Conservation (phyloP, 352 stramenopile species). For the Globisporangium cederbergense region DNA sequence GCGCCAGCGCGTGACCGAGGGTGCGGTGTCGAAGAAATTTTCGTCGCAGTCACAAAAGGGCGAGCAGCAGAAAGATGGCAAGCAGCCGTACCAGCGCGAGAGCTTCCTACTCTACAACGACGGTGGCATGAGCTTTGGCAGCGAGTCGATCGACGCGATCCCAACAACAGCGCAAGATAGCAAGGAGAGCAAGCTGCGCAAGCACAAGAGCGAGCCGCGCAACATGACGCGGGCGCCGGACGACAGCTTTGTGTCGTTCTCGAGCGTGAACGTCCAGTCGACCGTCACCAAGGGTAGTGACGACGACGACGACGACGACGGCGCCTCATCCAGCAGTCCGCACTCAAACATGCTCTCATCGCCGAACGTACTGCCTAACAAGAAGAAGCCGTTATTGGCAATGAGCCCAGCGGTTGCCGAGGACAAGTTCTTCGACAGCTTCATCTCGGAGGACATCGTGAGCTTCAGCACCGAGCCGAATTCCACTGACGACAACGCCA, state of each 20-base stretch:
- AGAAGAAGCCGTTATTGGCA: slow-evolving; percentile 8
- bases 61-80: slow-evolving; percentile 10
- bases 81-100: slow-evolving; percentile 5
- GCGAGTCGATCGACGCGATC: slow-evolving; percentile 6
- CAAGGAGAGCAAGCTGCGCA: slow-evolving; percentile 12
- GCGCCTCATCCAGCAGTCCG: background rate
- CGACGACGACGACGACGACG: background rate
- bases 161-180: background rate
- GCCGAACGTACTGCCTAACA: slow-evolving; percentile 12
- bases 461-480: slow-evolving; percentile 33
- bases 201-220: slow-evolving; percentile 19
- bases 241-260: slow-evolving; percentile 22
- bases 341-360: slow-evolving; percentile 23
- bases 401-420: slow-evolving; percentile 9
- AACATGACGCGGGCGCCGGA: background rate
- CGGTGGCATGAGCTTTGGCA: slow-evolving; percentile 11
- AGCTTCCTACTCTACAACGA: slow-evolving; percentile 27
- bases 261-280: slow-evolving; percentile 5
- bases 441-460: slow-evolving; percentile 29
- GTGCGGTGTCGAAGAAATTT: slow-evolving; percentile 40
- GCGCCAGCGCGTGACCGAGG: slow-evolving; percentile 40
- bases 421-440: slow-evolving; percentile 34
- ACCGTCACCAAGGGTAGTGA: background rate
- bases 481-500: slow-evolving; percentile 25
- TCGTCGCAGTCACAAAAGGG: slow-evolving; percentile 21